phyloP scores from a whole-genome alignment of 805 yeast genomes.

The Yarrowia hollandica region DNA sequence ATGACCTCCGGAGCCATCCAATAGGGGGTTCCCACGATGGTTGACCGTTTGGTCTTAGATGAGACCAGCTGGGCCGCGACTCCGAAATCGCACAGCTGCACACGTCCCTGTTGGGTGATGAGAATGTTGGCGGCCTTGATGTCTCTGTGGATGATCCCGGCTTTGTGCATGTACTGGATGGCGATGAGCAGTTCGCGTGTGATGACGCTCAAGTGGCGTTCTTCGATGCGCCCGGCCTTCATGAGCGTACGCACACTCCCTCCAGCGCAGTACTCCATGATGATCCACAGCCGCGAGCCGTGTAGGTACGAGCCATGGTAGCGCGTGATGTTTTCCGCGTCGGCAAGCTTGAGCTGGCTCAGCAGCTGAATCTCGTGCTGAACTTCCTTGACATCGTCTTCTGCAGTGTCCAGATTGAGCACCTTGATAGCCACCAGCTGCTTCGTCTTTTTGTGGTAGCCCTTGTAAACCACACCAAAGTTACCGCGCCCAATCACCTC shows the following conservation, averaged over 20 bases:
- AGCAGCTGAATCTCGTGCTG: conserved; percentile 89
- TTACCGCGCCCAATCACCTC: conserved; percentile 95
- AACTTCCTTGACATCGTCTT: conserved; percentile 92
- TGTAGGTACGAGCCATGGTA: conserved; percentile 85
- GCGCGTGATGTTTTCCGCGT: conserved; percentile 86
- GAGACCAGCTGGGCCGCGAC: conserved; percentile 92
- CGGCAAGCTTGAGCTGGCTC: conserved; percentile 65
- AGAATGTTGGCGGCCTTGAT: conserved; percentile 94
- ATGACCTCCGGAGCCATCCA: conserved; percentile 61
- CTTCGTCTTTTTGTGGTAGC: conserved; percentile 55
- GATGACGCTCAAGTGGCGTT: conserved; percentile 77
- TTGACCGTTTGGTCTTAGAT: conserved; percentile 73
- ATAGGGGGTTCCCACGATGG: conserved; percentile 72
- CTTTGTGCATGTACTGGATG: conserved; percentile 74
- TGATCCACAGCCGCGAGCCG: conserved; percentile 93
- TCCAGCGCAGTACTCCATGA: conserved; percentile 97
- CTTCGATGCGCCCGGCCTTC: conserved; percentile 86
- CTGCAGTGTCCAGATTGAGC: conserved; percentile 84
- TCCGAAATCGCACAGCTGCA: conserved; percentile 94
- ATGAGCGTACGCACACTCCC: conserved; percentile 86
- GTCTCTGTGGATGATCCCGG: conserved; percentile 94
- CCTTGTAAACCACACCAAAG: conserved; percentile 95
- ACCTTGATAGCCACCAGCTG: conserved; percentile 91
- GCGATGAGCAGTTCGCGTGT: conserved; percentile 80
- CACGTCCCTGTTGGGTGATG: conserved; percentile 83